Evolutionary conservation across 2,329 filamentous ascomycete species (phyloP).

Genomic region (Curvularia sp.): DNA sequence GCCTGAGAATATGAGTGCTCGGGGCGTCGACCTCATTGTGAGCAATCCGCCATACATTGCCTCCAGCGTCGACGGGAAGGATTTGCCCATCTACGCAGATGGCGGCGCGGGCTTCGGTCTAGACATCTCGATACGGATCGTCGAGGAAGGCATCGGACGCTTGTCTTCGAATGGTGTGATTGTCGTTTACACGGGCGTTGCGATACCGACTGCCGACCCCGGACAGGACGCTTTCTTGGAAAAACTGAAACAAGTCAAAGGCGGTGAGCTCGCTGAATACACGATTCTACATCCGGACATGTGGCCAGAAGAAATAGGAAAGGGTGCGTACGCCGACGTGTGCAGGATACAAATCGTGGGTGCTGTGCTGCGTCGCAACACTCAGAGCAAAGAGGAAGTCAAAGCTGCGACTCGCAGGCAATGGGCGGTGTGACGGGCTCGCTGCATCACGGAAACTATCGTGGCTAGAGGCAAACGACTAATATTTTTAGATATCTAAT

Average conservation of each 20-base stretch:
- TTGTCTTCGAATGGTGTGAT: conserved; percentile 26
- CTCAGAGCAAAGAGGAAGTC: neutral
- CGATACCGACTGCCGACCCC: conserved; percentile 27
- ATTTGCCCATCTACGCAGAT: conserved; percentile 36
- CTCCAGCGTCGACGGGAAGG: conserved; percentile 28
- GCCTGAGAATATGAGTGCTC: conserved; percentile 12
- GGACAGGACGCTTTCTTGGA: conserved; percentile 30
- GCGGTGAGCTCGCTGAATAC: conserved; percentile 25
- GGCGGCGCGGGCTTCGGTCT: conserved; percentile 35
- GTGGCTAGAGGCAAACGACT: neutral
- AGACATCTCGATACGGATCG: conserved; percentile 29
- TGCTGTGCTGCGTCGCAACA: conserved; percentile 23
- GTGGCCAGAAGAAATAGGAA: conserved; percentile 37
- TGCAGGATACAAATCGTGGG: conserved; percentile 37
- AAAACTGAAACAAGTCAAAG: conserved; percentile 24
- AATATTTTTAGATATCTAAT: neutral
- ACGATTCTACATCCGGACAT: conserved; percentile 35
- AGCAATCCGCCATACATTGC: conserved; percentile 40
- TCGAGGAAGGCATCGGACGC: conserved; percentile 30
- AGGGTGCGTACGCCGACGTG: conserved; percentile 32
- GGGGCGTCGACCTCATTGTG: conserved; percentile 31
- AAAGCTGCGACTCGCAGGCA: neutral
- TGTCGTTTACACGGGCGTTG: conserved; percentile 35
- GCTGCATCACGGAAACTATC: neutral
- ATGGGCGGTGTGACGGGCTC: conserved; percentile 4